These are phyloP conservation scores for Epichloe sylvatica DNA, from an alignment of 2,329 filamentous ascomycete genomes.

Conservation along the genomic window DNA sequence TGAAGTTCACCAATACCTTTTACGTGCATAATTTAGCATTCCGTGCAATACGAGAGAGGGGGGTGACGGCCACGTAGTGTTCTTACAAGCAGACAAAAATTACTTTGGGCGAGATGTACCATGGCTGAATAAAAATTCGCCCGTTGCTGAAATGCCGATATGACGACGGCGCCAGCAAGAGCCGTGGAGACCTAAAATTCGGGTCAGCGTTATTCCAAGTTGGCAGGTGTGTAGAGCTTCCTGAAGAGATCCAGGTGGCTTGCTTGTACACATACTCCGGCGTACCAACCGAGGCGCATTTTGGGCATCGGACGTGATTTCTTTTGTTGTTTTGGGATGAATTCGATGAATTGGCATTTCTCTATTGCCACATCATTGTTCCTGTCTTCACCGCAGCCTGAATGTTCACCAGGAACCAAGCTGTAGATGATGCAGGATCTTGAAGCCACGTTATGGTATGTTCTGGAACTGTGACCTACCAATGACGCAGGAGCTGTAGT, in stretches of 20 bases:
- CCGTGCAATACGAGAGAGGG: not conserved
- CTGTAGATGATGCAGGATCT: not conserved
- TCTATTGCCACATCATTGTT: slow-evolving; percentile 2
- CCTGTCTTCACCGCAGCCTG: not conserved
- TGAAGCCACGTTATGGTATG: slow-evolving; percentile 5
- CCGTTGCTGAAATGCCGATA: slow-evolving; percentile 86
- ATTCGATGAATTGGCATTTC: not conserved
- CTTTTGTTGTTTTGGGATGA: not conserved
- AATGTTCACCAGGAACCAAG: not conserved
- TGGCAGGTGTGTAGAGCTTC: not conserved
- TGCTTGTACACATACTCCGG: slow-evolving; percentile 36
- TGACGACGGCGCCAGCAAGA: slow-evolving; percentile 68
- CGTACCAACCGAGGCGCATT: slow-evolving; percentile 48
- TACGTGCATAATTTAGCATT: not conserved
- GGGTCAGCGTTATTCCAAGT: slow-evolving; percentile 11
- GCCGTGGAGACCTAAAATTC: slow-evolving; percentile 57
- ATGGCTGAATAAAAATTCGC: slow-evolving; percentile 98
- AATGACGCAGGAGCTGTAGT: not conserved
- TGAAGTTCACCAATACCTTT: slow-evolving; percentile 81
- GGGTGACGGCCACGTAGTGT: slow-evolving; percentile 2
- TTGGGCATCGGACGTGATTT: slow-evolving; percentile 20
- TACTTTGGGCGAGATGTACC: slow-evolving; percentile 93
- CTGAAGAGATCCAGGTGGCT: not conserved
- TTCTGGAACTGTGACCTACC: not conserved
- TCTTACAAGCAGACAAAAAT: slow-evolving; percentile 77